phyloP scores from a whole-genome alignment of 2,329 filamentous ascomycete genomes.

The Colletotrichum sp. region DNA sequence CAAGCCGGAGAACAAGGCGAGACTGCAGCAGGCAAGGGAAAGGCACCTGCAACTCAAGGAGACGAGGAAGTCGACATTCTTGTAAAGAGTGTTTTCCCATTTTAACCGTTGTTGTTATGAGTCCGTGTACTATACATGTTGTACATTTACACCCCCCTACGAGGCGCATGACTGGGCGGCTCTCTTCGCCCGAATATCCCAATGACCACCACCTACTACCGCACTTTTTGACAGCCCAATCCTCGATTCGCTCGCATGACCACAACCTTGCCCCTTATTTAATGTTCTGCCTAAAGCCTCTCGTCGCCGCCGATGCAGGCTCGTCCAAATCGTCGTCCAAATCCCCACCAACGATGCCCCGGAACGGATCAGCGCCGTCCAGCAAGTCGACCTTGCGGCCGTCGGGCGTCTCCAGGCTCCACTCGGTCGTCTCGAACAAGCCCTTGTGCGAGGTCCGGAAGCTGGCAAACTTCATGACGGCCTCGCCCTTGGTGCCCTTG shows the following conservation, averaged over 20 bases:
- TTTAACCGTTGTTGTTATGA: slow-evolving; percentile 22
- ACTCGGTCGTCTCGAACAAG: slow-evolving; percentile 86
- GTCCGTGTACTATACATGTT: slow-evolving; percentile 41
- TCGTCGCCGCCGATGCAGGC: slow-evolving; percentile 32
- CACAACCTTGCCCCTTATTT: slow-evolving; percentile 24
- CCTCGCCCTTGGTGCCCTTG: slow-evolving; percentile 74
- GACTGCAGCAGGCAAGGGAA: slow-evolving; percentile 53
- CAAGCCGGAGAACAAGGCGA: slow-evolving; percentile 49
- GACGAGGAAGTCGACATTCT: slow-evolving; percentile 29
- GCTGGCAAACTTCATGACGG: slow-evolving; percentile 82
- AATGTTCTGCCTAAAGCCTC: slow-evolving; percentile 56
- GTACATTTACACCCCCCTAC: slow-evolving; percentile 24
- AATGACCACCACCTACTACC: neutral
- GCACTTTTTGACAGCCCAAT: neutral
- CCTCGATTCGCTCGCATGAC: neutral
- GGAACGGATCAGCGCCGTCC: slow-evolving; percentile 74
- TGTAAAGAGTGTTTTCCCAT: neutral
- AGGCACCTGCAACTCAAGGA: slow-evolving; percentile 61
- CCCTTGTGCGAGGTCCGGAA: slow-evolving; percentile 64
- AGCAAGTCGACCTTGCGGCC: slow-evolving; percentile 73
- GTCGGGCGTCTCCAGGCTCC: slow-evolving; percentile 77
- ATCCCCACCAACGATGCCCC: slow-evolving; percentile 44
- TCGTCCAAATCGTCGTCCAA: slow-evolving; percentile 31
- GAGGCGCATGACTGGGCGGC: slow-evolving; percentile 12
- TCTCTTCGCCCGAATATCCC: slow-evolving; percentile 3